These are phyloP conservation scores for Blastobotrys terrestris DNA, from an alignment of 805 yeast genomes.

Conservation along the genomic window DNA sequence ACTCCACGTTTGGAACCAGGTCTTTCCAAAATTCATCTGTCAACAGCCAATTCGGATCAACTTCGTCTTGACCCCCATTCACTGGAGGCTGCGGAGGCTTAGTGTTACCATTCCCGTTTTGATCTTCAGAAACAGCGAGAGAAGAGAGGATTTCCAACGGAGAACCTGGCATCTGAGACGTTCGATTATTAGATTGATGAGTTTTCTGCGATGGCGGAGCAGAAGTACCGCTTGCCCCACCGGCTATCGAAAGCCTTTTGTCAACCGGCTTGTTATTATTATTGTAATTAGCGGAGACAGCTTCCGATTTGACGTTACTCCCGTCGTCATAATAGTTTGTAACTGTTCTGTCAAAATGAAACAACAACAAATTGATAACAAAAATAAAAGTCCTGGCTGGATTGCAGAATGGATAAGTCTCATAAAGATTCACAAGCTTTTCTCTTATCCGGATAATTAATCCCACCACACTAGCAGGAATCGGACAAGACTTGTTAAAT, in stretches of 20 bases:
- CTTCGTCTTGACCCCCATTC: constrained; percentile 36
- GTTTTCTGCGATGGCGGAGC: constrained; percentile 5
- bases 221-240: not conserved
- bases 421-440: constrained; percentile 18
- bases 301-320: not conserved
- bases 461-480: constrained; percentile 18
- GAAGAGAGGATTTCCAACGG: constrained; percentile 36
- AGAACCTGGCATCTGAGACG: constrained; percentile 22
- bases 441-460: constrained; percentile 17
- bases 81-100: constrained; percentile 23
- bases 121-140: constrained; percentile 34
- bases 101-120: constrained; percentile 6
- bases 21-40: constrained; percentile 74
- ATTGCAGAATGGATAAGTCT: constrained; percentile 26
- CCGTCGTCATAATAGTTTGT: not conserved
- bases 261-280: not conserved
- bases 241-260: not conserved
- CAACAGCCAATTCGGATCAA: constrained; percentile 46
- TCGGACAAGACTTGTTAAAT: constrained; percentile 23
- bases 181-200: constrained; percentile 2
- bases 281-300: not conserved
- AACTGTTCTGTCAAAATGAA: constrained; percentile 27
- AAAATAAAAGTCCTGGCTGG: constrained; percentile 25
- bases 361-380: constrained; percentile 27
- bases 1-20: constrained; percentile 23